Conservation (phyloP, 2,329 filamentous ascomycete species). For the Arachnopeziza araneosa region DNA sequence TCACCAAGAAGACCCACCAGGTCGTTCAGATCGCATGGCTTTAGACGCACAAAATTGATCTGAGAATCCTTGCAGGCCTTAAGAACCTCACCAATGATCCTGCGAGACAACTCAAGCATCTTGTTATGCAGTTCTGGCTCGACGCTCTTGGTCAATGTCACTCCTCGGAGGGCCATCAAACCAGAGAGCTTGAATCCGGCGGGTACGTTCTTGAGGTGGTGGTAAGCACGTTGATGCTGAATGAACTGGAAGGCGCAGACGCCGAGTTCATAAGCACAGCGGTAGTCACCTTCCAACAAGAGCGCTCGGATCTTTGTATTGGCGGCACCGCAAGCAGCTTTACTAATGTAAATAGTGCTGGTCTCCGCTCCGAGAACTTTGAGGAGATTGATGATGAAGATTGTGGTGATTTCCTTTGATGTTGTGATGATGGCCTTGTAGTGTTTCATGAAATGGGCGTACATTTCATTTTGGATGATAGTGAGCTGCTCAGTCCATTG, state of each 20-base stretch:
- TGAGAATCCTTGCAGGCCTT: slow-evolving; percentile 31
- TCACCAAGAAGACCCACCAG: slow-evolving; percentile 42
- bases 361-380: slow-evolving; percentile 34
- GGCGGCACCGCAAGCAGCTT: slow-evolving; percentile 36
- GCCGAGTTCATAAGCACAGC: slow-evolving; percentile 37
- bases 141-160: slow-evolving; percentile 27
- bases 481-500: slow-evolving; percentile 29
- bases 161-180: slow-evolving; percentile 38
- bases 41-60: slow-evolving; percentile 39
- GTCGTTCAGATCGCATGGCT: slow-evolving; percentile 39
- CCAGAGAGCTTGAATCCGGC: slow-evolving; percentile 43
- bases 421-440: slow-evolving; percentile 26
- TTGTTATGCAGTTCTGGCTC: slow-evolving; percentile 27
- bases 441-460: slow-evolving; percentile 28
- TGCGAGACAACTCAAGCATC: slow-evolving; percentile 34
- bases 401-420: slow-evolving; percentile 24
- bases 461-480: slow-evolving; percentile 35
- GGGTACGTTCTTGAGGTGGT: slow-evolving; percentile 33
- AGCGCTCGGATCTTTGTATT: slow-evolving; percentile 30
- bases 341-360: slow-evolving; percentile 33
- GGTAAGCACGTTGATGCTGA: slow-evolving; percentile 37
- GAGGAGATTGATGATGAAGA: slow-evolving; percentile 38
- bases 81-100: slow-evolving; percentile 37
- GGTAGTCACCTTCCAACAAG: slow-evolving; percentile 33
- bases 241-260: slow-evolving; percentile 39